Conservation (phyloP, 2,329 filamentous ascomycete species). For the Beauveria sp. region DNA sequence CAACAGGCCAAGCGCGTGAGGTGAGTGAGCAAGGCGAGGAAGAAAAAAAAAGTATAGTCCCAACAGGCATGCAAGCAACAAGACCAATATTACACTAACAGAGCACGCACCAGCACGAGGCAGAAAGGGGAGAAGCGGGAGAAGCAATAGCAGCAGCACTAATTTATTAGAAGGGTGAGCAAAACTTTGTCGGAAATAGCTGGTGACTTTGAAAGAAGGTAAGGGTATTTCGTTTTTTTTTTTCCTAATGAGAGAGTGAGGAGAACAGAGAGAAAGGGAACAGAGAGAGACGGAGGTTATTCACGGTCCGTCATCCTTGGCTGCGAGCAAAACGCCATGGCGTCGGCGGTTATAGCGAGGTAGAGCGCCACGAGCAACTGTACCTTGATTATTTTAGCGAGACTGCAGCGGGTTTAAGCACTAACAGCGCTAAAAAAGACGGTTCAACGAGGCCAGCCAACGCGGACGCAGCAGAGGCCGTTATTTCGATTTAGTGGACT, state of each 20-base stretch:
- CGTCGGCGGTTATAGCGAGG: neutral
- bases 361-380: neutral
- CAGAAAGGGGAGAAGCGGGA: constrained; percentile 6
- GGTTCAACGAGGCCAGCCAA: neutral
- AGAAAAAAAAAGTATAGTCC: constrained; percentile 1
- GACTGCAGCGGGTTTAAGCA: neutral
- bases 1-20: neutral
- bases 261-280: too few species aligned
- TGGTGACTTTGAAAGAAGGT: neutral
- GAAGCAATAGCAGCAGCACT: neutral
- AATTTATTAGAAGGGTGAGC: neutral
- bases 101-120: constrained; percentile 3
- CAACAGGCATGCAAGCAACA: constrained; percentile 4
- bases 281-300: too few species aligned
- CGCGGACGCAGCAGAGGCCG: neutral
- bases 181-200: neutral
- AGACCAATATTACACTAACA: constrained; percentile 1
- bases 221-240: too few species aligned
- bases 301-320: too few species aligned
- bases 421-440: constrained; percentile 1
- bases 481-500: neutral
- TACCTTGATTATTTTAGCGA: neutral
- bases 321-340: neutral
- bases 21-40: neutral
- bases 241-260: too few species aligned